Conservation (phyloP, 352 stramenopile species). For the Phytophthora ramorum region DNA sequence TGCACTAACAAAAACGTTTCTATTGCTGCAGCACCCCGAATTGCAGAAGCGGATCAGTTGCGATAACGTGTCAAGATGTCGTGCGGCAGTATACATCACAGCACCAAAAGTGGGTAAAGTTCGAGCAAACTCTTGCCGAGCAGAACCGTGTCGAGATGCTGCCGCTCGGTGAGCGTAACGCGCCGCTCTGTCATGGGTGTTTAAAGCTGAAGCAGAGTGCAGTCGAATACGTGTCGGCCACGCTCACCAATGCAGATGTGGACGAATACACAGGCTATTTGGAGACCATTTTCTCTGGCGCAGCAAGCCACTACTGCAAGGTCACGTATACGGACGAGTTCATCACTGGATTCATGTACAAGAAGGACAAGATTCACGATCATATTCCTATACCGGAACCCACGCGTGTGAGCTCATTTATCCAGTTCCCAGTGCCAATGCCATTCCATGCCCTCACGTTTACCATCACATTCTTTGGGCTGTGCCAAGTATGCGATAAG, state of each 20-base stretch:
- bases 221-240: slow-evolving; percentile 79
- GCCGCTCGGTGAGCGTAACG: slow-evolving; percentile 80
- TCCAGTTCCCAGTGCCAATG: slow-evolving; percentile 90
- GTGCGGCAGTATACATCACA: slow-evolving; percentile 79
- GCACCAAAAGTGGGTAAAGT: slow-evolving; percentile 77
- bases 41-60: slow-evolving; percentile 55
- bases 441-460: slow-evolving; percentile 90
- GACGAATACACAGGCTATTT: slow-evolving; percentile 76
- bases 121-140: slow-evolving; percentile 74
- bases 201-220: slow-evolving; percentile 83
- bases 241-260: slow-evolving; percentile 64
- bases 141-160: slow-evolving; percentile 88
- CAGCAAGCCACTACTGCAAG: slow-evolving; percentile 84
- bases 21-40: slow-evolving; percentile 62
- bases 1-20: slow-evolving; percentile 12
- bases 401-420: slow-evolving; percentile 87
- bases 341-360: slow-evolving; percentile 90
- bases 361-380: slow-evolving; percentile 92
- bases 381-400: slow-evolving; percentile 89
- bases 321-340: slow-evolving; percentile 88
- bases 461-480: slow-evolving; percentile 83
- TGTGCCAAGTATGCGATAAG: slow-evolving; percentile 90
- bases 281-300: slow-evolving; percentile 86
- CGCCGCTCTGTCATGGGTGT: slow-evolving; percentile 82
- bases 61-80: slow-evolving; percentile 81